These are phyloP conservation scores for Eragrostis tef DNA, from an alignment of 202 grass and related monocot genomes.

Conservation along the genomic window DNA sequence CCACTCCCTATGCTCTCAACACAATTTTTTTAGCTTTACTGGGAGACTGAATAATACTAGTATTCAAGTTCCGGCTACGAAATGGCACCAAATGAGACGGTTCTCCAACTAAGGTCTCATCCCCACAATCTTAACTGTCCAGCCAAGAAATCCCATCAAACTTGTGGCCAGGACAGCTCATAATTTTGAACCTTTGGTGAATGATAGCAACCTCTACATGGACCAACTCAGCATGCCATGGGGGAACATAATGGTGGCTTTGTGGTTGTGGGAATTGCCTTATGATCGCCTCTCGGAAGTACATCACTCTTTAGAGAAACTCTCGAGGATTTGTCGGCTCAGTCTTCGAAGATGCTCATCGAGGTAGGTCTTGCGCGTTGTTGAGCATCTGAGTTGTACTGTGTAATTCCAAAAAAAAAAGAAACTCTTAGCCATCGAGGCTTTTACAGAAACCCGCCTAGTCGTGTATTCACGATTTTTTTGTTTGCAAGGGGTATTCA, in stretches of 20 bases:
- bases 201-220: neutral
- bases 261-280: neutral
- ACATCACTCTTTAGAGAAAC: neutral
- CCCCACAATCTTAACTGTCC: constrained; percentile 8
- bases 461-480: too few species aligned
- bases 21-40: constrained; percentile 7
- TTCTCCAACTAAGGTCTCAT: constrained; percentile 30
- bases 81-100: constrained; percentile 2
- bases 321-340: too few species aligned
- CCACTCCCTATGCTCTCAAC: neutral
- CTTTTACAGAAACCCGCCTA: neutral
- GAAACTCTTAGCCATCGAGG: neutral
- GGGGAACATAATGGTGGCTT: neutral
- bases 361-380: too few species aligned
- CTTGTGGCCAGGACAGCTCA: constrained; percentile 49
- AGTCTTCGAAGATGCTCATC: too few species aligned
- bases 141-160: constrained; percentile 38
- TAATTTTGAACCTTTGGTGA: constrained; percentile 36
- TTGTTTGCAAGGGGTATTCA: neutral
- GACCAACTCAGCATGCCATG: constrained; percentile 3
- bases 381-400: too few species aligned
- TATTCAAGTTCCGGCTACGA: constrained; percentile 24
- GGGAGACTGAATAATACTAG: neutral
- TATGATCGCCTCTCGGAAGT: neutral
- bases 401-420: too few species aligned